Conservation (phyloP, 768 basidiomycete species). For the Zangia roseola region DNA sequence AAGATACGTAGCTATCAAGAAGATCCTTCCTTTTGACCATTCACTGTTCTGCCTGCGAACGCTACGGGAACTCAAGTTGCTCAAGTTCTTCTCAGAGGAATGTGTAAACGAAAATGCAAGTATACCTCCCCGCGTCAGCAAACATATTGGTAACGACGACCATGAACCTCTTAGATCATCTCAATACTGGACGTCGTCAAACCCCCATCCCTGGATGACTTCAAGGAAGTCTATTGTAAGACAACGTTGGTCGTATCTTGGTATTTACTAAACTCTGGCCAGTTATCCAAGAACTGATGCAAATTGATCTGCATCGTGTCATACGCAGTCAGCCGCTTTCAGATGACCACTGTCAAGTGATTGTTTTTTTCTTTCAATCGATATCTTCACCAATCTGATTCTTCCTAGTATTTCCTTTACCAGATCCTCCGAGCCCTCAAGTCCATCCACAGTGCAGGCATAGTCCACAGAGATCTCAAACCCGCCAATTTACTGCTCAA, state of each 20-base stretch:
- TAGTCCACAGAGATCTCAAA: conserved; percentile 77
- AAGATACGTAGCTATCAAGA: conserved; percentile 92
- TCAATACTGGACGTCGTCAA: conserved; percentile 90
- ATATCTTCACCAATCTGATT: neutral
- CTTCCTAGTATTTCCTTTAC: conserved; percentile 70
- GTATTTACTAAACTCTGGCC: conserved; percentile 8
- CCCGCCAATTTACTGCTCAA: conserved; percentile 88
- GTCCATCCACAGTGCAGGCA: conserved; percentile 84
- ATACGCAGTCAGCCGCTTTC: conserved; percentile 88
- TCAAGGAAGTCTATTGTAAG: conserved; percentile 87
- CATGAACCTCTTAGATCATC: conserved; percentile 61
- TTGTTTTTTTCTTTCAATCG: conserved; percentile 5
- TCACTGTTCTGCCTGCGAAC: conserved; percentile 89
- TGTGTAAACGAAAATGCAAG: conserved; percentile 80
- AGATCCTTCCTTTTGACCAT: conserved; percentile 93
- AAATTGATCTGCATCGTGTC: conserved; percentile 88
- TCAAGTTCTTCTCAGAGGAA: conserved; percentile 79
- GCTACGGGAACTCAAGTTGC: conserved; percentile 86
- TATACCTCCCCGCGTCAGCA: neutral
- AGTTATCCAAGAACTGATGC: conserved; percentile 89
- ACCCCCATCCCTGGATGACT: conserved; percentile 68
- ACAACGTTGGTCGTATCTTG: neutral
- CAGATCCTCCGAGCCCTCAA: conserved; percentile 86
- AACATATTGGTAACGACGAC: conserved; percentile 2
- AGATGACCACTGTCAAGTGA: conserved; percentile 84